phyloP scores from a whole-genome alignment of 345 rosid species.

The Schrenkiella parvula region DNA sequence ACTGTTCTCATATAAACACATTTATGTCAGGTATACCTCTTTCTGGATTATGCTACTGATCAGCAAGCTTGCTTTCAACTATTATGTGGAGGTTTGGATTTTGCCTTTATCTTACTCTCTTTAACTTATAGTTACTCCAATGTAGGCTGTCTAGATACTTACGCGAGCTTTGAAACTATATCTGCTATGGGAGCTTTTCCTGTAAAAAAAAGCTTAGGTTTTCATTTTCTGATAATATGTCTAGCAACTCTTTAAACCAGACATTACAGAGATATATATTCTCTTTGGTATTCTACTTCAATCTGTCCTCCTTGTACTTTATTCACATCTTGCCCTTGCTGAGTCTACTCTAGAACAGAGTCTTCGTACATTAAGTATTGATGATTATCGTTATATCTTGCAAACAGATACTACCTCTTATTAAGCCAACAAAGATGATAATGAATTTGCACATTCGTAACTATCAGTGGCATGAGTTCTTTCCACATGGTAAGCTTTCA shows the following conservation, averaged over 20 bases:
- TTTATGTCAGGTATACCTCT: conserved; percentile 64
- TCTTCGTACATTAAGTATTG: background rate
- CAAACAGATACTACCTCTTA: conserved; percentile 70
- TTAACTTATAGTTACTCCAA: background rate
- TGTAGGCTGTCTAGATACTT: conserved; percentile 6
- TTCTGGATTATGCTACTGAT: conserved; percentile 88
- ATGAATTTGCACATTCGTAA: conserved; percentile 50
- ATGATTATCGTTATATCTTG: conserved; percentile 18
- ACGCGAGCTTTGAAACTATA: background rate
- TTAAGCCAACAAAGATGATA: conserved; percentile 74
- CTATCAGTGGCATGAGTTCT: conserved; percentile 88
- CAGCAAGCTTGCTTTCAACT: conserved; percentile 97
- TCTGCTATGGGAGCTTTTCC: background rate
- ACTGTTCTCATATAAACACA: conserved; percentile 10
- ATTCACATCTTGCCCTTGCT: background rate
- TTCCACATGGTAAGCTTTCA: conserved; percentile 54
- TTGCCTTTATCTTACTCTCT: background rate
- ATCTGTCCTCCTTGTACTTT: background rate
- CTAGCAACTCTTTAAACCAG: background rate
- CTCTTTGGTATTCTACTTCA: background rate
- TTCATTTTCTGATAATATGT: background rate
- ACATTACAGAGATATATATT: background rate
- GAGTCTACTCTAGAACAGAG: background rate
- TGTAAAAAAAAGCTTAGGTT: background rate
- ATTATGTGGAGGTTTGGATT: conserved; percentile 81